Evolutionary conservation across 768 basidiomycete species (phyloP), one percentile per base, ranked within the genome.

Genomic region (Collybiopsis confluens): DNA sequence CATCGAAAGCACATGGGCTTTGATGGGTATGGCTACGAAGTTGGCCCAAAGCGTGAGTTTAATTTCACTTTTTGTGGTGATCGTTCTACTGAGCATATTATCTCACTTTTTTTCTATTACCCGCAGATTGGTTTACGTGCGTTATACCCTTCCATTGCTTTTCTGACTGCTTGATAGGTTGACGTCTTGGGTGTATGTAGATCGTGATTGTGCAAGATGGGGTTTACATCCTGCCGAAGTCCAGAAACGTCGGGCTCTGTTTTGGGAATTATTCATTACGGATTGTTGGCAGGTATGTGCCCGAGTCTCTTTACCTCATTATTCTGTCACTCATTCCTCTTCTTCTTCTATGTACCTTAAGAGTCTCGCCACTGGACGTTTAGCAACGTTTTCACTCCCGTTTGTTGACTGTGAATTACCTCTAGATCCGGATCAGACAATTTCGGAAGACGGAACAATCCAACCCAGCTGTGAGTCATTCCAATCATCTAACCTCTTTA

Each of bases 371-470:
- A 88, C 85, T 13, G 86, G 86, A 10, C 78, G 85, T 40, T 66
- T 86, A 21, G 78, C 86, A 11, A 84, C 85, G 0, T 87, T 87
- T 59, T 81, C 85, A 5, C 69, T 87, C 3, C 83, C 84, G 2
- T 86, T 82, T 56, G 77, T 88, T n/a, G 86, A 88, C 60, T 86
- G 85, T 58, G 83, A 86, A 58, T 66, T 87, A 21, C 84, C 86
- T 0, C 73, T 70, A 20, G 86, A 88, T 59, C 73, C 79, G 3
- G 81, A 83, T 45, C 69, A 80, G 58, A 81, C 75, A 0, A 73
- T 87, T 30, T 70, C 78, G 27, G 78, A 81, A 9, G 82, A 87
- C 49, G 85, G 85, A 10, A 70, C 73, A 13, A 60, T 78, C 36
- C 71, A 80, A 47, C 76, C 78, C 2, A 85, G 84, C 40, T 86